phyloP scores from a whole-genome alignment of 2,329 filamentous ascomycete species.

The Eurotiales sp. region DNA sequence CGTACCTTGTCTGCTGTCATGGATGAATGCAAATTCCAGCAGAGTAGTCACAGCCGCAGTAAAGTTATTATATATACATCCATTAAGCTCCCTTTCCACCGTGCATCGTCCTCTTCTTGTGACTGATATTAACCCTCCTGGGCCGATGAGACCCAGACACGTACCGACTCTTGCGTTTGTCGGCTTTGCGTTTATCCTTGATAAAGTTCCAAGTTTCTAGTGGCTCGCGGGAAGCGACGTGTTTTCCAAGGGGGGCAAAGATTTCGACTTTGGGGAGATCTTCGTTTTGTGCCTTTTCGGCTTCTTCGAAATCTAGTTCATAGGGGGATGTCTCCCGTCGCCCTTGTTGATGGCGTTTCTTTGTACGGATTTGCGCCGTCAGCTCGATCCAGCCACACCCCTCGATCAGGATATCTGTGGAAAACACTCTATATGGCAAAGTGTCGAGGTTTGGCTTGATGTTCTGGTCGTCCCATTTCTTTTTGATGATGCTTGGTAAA shows the following conservation, averaged over 20 bases:
- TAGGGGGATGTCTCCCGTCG: not conserved
- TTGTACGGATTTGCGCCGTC: slow-evolving; percentile 69
- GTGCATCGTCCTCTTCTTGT: slow-evolving; percentile 21
- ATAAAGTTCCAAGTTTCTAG: slow-evolving; percentile 34
- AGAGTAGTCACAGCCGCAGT: too few species aligned
- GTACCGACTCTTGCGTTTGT: slow-evolving; percentile 24
- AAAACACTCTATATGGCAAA: slow-evolving; percentile 75
- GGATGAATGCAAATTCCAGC: too few species aligned
- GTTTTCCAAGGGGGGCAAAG: slow-evolving; percentile 79
- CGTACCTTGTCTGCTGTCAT: too few species aligned
- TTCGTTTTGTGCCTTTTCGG: slow-evolving; percentile 20
- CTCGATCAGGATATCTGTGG: slow-evolving; percentile 82
- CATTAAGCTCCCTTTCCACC: slow-evolving; percentile 13
- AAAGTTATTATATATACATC: too few species aligned
- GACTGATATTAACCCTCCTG: slow-evolving; percentile 24
- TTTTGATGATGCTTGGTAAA: slow-evolving; percentile 67
- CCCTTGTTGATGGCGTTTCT: not conserved
- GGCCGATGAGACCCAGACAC: slow-evolving; percentile 14
- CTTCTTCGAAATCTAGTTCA: slow-evolving; percentile 15
- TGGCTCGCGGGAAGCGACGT: slow-evolving; percentile 52
- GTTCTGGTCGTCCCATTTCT: slow-evolving; percentile 63
- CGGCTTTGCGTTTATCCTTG: slow-evolving; percentile 28
- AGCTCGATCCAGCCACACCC: slow-evolving; percentile 93
- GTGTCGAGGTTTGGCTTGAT: slow-evolving; percentile 30
- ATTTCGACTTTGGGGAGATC: slow-evolving; percentile 79